Base-by-base conservation (phyloP, 1,284 basidiomycete genomes). In the Peniophora sp. region DNA sequence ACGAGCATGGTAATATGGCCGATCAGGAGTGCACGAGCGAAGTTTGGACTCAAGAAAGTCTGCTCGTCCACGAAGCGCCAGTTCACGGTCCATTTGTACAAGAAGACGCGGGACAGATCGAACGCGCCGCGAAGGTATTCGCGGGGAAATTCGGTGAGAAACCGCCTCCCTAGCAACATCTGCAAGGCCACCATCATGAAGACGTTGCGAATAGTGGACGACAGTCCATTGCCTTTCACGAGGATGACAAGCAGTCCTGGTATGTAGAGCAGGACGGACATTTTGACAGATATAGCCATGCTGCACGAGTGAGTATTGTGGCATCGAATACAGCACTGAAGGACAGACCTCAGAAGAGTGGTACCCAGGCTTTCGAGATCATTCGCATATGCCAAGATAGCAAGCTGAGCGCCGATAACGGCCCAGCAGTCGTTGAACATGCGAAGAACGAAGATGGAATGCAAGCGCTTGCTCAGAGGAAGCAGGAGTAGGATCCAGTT, bases 81-180 rank as follows among this genome's bases (percentile, higher is more conserved):
- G 64, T 99, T 99, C 55, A 98, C 95, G 0, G 96, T 98, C 96
- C 96, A 99, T 63, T 91, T 84, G 70, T 91, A 97, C 35, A 97
- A 69, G 70, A 99, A 99, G 12, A 83, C 76, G 12, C 97, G 83
- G 1, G 84, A 84, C 51, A 99, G 75, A 64, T 99, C 85, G 64
- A 97, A 99, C 1, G 97, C 86, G 9, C 78, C 78, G 11, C 66
- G 68, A 37, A 92, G 60, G 68, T 99, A 99, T 15, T 81, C 72
- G 54, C 65, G 58, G 3, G 78, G 70, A 58, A 87, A 71, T 52
- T 78, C 68, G 32, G 73, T 64, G 37, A 97, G 72, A 72, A 96
- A 97, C 1, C 88, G 83, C 1, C 71, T 62, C 0, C 86, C 91
- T 42, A 97, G 67, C 24, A 84, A 54, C 5, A 76, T 61, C 67